These are phyloP conservation scores for Heterobasidion occidentale DNA, from an alignment of 1,284 basidiomycete genomes.

Conservation along the genomic window DNA sequence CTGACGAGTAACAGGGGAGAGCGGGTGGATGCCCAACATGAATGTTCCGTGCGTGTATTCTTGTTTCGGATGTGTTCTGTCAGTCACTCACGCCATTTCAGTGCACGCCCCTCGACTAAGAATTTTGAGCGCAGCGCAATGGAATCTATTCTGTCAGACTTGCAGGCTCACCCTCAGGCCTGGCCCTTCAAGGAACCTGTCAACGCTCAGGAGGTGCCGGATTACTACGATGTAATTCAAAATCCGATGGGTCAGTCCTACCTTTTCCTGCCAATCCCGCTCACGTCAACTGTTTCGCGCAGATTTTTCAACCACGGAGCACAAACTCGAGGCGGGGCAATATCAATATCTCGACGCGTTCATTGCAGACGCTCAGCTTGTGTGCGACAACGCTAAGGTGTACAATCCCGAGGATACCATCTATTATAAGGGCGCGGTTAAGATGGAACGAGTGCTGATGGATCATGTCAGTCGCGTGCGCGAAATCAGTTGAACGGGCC, in stretches of 20 bases:
- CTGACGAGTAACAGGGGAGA: slow-evolving; percentile 53
- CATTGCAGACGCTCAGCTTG: slow-evolving; percentile 71
- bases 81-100: background rate
- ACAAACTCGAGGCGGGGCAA: slow-evolving; percentile 79
- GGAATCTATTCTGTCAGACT: slow-evolving; percentile 78
- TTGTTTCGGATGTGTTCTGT: slow-evolving; percentile 3
- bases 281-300: background rate
- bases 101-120: slow-evolving; percentile 16
- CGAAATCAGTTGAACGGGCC: background rate
- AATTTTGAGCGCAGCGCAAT: slow-evolving; percentile 56
- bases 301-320: slow-evolving; percentile 92
- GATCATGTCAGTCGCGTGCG: background rate
- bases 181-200: slow-evolving; percentile 91
- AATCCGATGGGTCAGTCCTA: slow-evolving; percentile 82
- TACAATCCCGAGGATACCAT: slow-evolving; percentile 73
- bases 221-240: slow-evolving; percentile 90
- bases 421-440: background rate
- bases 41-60: slow-evolving; percentile 53
- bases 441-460: background rate
- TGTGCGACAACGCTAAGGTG: slow-evolving; percentile 87
- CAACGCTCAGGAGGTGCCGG: slow-evolving; percentile 74
- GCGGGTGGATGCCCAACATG: slow-evolving; percentile 90
- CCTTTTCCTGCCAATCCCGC: too few relatives aligned
- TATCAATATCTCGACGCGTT: slow-evolving; percentile 79
- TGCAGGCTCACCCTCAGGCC: slow-evolving; percentile 74